Percentiles rank a stretch among this genome's conserved stretches.
These are phyloP conservation scores for Bipolaris victoriae DNA, from an alignment of 2,329 filamentous ascomycete genomes.

Conservation along the genomic window DNA sequence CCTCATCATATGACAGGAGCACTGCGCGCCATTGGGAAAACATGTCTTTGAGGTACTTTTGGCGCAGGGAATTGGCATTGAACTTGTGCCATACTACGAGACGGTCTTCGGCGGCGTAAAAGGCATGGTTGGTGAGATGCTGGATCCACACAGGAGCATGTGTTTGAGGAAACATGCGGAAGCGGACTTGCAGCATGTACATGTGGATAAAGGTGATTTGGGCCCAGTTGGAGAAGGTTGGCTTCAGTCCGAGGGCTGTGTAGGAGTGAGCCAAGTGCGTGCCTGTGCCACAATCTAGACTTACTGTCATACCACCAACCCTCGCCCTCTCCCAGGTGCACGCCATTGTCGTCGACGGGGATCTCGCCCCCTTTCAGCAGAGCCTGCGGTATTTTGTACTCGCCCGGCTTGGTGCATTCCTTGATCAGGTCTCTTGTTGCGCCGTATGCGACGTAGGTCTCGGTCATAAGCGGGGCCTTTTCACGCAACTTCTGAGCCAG, in stretches of 20 bases:
- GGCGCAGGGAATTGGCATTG: conserved; percentile 60
- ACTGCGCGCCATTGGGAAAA: conserved; percentile 92
- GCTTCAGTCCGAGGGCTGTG: conserved; percentile 75
- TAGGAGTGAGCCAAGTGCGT: conserved; percentile 18
- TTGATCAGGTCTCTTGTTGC: conserved; percentile 80
- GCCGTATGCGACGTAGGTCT: conserved; percentile 79
- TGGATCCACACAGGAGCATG: conserved; percentile 80
- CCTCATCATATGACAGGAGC: conserved; percentile 84
- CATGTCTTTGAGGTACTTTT: conserved; percentile 78
- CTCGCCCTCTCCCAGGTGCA: conserved; percentile 77
- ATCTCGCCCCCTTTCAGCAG: conserved; percentile 70
- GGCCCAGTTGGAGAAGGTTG: conserved; percentile 94
- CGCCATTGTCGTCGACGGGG: conserved; percentile 74
- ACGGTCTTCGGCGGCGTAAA: conserved; percentile 82
- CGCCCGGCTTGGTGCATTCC: conserved; percentile 72
- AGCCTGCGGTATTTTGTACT: conserved; percentile 75
- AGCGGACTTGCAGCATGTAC: conserved; percentile 83
- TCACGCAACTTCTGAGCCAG: conserved; percentile 41
- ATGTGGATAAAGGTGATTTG: conserved; percentile 96
- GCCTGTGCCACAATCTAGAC: conserved; percentile 26
- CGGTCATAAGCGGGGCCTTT: conserved; percentile 48
- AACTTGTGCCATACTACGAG: conserved; percentile 82
- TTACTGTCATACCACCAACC: conserved; percentile 84
- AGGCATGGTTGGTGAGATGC: conserved; percentile 94
- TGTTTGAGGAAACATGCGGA: conserved; percentile 76